Evolutionary conservation across 2,329 filamentous ascomycete species (phyloP), one percentile per base, ranked within the genome.

Genomic region (Diplodia scrobiculata): DNA sequence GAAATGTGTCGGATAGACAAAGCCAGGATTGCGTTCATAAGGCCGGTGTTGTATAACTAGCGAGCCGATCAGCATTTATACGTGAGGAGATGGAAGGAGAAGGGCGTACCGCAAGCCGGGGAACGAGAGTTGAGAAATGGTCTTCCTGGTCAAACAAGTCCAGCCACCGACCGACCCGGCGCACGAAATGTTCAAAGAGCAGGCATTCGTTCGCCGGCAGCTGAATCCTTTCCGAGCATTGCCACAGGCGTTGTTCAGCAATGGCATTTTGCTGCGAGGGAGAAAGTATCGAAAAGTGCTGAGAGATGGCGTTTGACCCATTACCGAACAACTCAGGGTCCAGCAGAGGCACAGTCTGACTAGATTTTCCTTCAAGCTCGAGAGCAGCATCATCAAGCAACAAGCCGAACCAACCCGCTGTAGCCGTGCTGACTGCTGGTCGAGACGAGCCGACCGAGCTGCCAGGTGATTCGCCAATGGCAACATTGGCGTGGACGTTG

Each of bases 1-100:
- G 80, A 82, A 55, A 82, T 73, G 69, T 86, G 83, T 9, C 83
- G 78, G 19, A 82, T 81, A 10, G 84, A 82, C 2, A 87, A 76
- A 1, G 85, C 85, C 2, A 87, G 76, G 5, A 87, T 77, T n/a
- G 85, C 84, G 68, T 85, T 86, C 76, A 87, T 80, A 2, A 87
- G 71, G 0, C 85, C 85, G 27, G 80, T 75, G 69, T 87, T 87
- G 29, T 81, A 79, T 66, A 86, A 73, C 3, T 65, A 14, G 7
- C n/a, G n/a, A 29, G 34, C 5, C 34, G 27, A 36, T 64, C 38
- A 50, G 21, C 21, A 25, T 27, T 2, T 21, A 29, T 9, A 19
- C 36, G 27, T n/a, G 2, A 10, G 2, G 32, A 48, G 0, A 25
- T 5, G 7, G 0, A 3, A 4, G 11, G 5, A 29, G 51, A 13